Evolutionary conservation across 345 rosid species (phyloP), one percentile per base, ranked within the genome.

Genomic region (Eucalyptus tenuipes): DNA sequence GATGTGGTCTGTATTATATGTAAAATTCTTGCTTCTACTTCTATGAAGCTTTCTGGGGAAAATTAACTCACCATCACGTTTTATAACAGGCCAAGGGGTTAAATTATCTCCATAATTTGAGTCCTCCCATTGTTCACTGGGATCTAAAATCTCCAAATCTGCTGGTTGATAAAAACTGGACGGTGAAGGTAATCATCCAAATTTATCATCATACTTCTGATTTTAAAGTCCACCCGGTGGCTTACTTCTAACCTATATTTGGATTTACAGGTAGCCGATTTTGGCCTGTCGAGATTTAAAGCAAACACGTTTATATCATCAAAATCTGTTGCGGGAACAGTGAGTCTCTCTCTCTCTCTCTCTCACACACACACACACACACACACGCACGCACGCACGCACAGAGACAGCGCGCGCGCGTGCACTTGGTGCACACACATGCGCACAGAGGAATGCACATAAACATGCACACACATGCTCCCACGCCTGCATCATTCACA

Each of bases 251-350:
- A 25, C 75, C 49, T 40, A 31, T 64, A 53, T 81, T 87, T 88
- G 50, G 88, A 33, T 89, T 44, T 82, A 87, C 90, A 97, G 99
- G 99, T 97, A 82, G 94, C 99, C 86, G 99, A 97, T 90, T 97
- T 97, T 93, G 99, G 99, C 86, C 89, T 97, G 89, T 97, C 99
- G 8, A 97, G 99, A 91, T 97, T 97, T 90, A 97, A 97, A 91
- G 97, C 98, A 49, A 95, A 93, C 92, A 96, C 99, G 25, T 97
- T 95, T 64, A 90, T 97, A 91, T 92, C 99, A 90, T 97, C 99
- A 87, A 97, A 96, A 91, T 97, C 99, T 48, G 98, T 97, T 85
- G 99, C 99, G 25, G 99, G 99, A 92, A 97, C 99, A 49, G 99
- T 97, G 92, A 93, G 95, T 92, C 89, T 88, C 87, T 91, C 86